Evolutionary conservation across 257 asterid species (phyloP), one percentile per base, ranked within the genome.

Genomic region (Nicotiana tabacum): DNA sequence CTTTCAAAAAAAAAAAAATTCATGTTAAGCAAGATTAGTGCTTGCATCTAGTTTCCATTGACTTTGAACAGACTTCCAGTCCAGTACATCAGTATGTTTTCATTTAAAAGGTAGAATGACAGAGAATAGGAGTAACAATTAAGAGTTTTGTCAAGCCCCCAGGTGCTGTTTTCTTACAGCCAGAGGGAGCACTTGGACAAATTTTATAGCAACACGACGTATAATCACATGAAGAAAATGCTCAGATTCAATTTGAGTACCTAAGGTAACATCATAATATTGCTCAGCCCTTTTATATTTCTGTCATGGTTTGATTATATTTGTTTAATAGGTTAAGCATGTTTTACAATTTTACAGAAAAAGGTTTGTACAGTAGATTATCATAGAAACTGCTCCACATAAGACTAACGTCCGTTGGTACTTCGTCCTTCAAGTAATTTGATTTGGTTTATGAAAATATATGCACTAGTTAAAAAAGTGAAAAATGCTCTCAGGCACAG

Each of bases 141-240:
- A 70, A 43, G 6, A 33, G 24, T 6, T 43, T 21, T 46, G n/a
- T 70, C 78, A 70, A 18, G 13, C 35, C 78, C 48, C 78, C 60
- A 43, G 60, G 37, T 21, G 60, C 78, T 43, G 48, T 43, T 70
- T 70, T 70, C 78, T 70, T 43, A 70, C 32, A 43, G 78, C 60
- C 78, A 21, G 35, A 48, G 27, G 79, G 80, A 70, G 62, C 80
- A 74, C 80, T 74, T 51, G 43, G 51, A 46, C 60, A 74, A 48
- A 24, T 74, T 58, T 74, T 48, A 70, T 11, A 48, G 39, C 15
- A 74, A 74, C n/a, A 43, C 24, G 11, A 70, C 43, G 39, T 48
- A 74, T 24, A 32, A 48, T 74, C 61, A 48, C 18, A 48, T 48
- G 43, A 48, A 66, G 10, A 65, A 66, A 66, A 33, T 33, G 76